Evolutionary conservation across 164 flowering plant species (phyloP), one percentile per base, ranked within the genome.

Genomic region (Nymphaea colorata): DNA sequence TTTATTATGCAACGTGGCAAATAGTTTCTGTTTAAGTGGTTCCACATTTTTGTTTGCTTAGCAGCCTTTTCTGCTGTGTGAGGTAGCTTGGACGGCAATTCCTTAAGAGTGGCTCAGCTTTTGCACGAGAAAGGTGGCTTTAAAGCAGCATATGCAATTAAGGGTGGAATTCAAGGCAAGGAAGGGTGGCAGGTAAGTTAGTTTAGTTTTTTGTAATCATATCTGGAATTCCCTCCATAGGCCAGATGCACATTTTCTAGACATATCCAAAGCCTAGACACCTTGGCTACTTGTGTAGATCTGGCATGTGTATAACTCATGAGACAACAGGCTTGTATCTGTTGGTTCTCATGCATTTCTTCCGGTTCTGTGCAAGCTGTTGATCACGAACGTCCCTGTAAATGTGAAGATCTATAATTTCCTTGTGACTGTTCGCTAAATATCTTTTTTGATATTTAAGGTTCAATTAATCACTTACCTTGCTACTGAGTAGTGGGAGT

Each of bases 71-170:
- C 74, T 79, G 76, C 73, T 69, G 85, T 85, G 88, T 72, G 89
- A 85, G 93, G 93, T 88, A 93, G 98, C 85, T 86, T 89, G 80
- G 98, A 89, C 84, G 98, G 91, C 67, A 82, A 83, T 76, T 91
- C 98, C 70, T 62, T 87, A 77, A 81, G 77, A 79, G 98, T 77
- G 70, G 97, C 98, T 6, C 91, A 87, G 76, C 70, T 91, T 65
- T 78, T 93, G 74, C 74, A 79, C 78, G 86, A 89, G 78, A 88
- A 76, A 73, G 97, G 98, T 16, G 55, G 55, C 7, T 89, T 93
- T 75, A 89, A 86, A 76, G 95, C 83, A 77, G 89, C 93, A 12
- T 93, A 87, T 85, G 96, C 96, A 47, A 84, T 93, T 74, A 85
- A 76, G 75, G 98, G 87, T 59, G 98, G 98, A 42, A 80, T 85